Evolutionary conservation across 2,329 filamentous ascomycete genomes (phyloP).

Genomic region (Arthrinium puccinioides): DNA sequence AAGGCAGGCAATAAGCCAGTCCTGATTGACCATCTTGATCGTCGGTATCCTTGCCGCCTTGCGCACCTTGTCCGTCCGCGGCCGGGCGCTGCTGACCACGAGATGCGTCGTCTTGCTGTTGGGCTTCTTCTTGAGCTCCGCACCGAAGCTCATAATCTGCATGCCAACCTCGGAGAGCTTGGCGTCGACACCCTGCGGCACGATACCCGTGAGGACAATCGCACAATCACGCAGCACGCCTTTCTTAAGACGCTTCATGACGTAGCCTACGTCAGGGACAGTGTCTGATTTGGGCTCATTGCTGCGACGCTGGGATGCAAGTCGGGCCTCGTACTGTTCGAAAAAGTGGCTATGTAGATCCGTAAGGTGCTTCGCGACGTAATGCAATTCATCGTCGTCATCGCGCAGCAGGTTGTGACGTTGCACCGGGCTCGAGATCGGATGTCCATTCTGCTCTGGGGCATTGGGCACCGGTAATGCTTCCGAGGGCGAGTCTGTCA

Average conservation of each 20-base stretch:
- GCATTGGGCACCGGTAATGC: conserved; percentile 12
- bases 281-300: conserved; percentile 35
- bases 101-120: conserved; percentile 63
- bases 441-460: conserved; percentile 16
- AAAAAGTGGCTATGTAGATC: conserved; percentile 76
- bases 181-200: conserved; percentile 74
- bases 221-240: conserved; percentile 67
- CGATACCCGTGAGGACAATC: conserved; percentile 84
- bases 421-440: conserved; percentile 24
- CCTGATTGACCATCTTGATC: conserved; percentile 85
- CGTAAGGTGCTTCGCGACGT: conserved; percentile 69
- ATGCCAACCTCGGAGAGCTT: conserved; percentile 78
- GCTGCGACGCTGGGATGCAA: conserved; percentile 34
- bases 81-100: conserved; percentile 61
- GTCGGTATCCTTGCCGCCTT: conserved; percentile 72
- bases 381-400: conserved; percentile 74
- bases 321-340: conserved; percentile 64
- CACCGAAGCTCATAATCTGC: conserved; percentile 83
- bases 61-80: conserved; percentile 84
- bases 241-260: conserved; percentile 78
- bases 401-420: conserved; percentile 78
- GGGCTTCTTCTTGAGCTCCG: conserved; percentile 50
- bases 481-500: conserved; percentile 19
- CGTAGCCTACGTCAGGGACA: conserved; percentile 77
- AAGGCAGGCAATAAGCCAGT: conserved; percentile 83